Evolutionary conservation across 1,284 basidiomycete genomes (phyloP).

Genomic region (Xerocomus minutiporus): DNA sequence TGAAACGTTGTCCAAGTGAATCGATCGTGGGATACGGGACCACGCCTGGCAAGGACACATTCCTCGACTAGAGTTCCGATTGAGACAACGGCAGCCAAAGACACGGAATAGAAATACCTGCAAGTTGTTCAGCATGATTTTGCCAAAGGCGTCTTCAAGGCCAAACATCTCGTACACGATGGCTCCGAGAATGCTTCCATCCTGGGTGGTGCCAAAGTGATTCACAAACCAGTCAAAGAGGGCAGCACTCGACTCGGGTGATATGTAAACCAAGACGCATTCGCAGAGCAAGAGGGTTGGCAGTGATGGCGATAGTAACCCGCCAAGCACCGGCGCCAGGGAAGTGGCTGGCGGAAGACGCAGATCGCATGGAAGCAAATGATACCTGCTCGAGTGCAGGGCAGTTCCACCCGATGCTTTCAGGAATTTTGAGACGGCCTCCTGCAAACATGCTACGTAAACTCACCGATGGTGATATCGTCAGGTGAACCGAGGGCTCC

Average conservation of each 20-base stretch:
- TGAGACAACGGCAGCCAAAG: neutral
- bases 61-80: conserved; percentile 52
- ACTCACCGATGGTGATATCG: conserved; percentile 41
- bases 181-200: conserved; percentile 39
- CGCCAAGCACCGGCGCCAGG: conserved; percentile 38
- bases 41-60: conserved; percentile 72
- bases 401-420: conserved; percentile 65
- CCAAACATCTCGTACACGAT: conserved; percentile 91
- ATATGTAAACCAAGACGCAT: conserved; percentile 86
- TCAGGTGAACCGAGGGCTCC: conserved; percentile 46
- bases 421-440: neutral
- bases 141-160: conserved; percentile 78
- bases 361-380: conserved; percentile 72
- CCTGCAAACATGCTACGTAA: neutral
- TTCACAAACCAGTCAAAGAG: conserved; percentile 71
- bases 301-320: conserved; percentile 51
- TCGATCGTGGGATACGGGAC: conserved; percentile 45
- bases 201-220: conserved; percentile 37
- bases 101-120: conserved; percentile 43
- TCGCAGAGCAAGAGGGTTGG: conserved; percentile 85
- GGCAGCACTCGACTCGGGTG: conserved; percentile 49
- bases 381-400: conserved; percentile 60
- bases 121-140: conserved; percentile 84
- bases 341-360: conserved; percentile 45
- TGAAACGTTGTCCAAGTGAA: conserved; percentile 63